Conservation (phyloP, 1,284 basidiomycete genomes). For the Cutaneotrichosporon sp. region DNA sequence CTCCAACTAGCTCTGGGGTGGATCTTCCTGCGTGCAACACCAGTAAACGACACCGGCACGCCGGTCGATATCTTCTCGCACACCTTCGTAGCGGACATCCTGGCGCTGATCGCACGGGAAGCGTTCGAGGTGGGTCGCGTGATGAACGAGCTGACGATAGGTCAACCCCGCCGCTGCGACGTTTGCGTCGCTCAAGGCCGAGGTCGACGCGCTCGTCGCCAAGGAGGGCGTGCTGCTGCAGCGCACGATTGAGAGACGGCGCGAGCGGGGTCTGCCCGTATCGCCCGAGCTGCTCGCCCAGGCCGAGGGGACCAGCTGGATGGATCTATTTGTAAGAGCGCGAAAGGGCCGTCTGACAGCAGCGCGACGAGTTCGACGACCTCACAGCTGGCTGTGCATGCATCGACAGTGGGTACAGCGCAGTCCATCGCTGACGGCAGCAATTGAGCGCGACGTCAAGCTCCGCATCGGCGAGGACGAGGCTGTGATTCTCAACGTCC, state of each 20-base stretch:
- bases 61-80: slow-evolving; percentile 27
- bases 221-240: slow-evolving; percentile 18
- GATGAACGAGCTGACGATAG: slow-evolving; percentile 14
- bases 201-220: slow-evolving; percentile 30
- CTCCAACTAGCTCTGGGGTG: slow-evolving; percentile 36
- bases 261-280: slow-evolving; percentile 24
- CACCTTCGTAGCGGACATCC: slow-evolving; percentile 28
- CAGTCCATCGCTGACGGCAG: slow-evolving; percentile 11
- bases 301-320: slow-evolving; percentile 27
- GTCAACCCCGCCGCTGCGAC: slow-evolving; percentile 26
- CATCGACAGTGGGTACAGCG: slow-evolving; percentile 31
- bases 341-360: not conserved
- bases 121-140: slow-evolving; percentile 30
- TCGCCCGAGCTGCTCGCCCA: slow-evolving; percentile 15
- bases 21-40: slow-evolving; percentile 25
- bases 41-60: slow-evolving; percentile 16
- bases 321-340: slow-evolving; percentile 28
- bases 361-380: slow-evolving; percentile 25
- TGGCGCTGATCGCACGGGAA: slow-evolving; percentile 33
- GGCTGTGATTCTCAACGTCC: slow-evolving; percentile 21
- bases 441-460: slow-evolving; percentile 31
- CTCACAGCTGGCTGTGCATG: slow-evolving; percentile 30
- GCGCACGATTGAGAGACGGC: slow-evolving; percentile 20
- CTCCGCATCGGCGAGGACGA: slow-evolving; percentile 32
- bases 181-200: slow-evolving; percentile 19